Conservation (phyloP, 768 basidiomycete species). For the Suillus subalutaceus region DNA sequence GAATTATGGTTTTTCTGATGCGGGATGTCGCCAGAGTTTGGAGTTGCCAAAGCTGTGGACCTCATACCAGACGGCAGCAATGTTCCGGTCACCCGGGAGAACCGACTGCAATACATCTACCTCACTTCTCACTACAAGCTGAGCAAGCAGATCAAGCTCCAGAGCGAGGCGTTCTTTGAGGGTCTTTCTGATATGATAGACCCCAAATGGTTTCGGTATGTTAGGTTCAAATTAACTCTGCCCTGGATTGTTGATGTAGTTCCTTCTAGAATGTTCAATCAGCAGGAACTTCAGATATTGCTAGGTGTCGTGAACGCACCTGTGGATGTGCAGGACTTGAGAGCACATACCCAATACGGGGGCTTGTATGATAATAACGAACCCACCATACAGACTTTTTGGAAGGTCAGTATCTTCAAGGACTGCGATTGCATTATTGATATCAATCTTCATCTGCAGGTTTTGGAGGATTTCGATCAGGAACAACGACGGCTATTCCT, state of each 20-base stretch:
- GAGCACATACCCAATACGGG: constrained; percentile 77
- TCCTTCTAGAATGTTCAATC: constrained; percentile 87
- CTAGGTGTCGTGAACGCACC: constrained; percentile 87
- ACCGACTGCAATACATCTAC: constrained; percentile 87
- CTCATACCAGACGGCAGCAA: constrained; percentile 83
- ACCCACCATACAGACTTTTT: constrained; percentile 75
- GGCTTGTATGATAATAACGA: constrained; percentile 76
- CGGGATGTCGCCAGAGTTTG: constrained; percentile 63
- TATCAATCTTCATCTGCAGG: constrained; percentile 41
- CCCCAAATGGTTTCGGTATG: constrained; percentile 79
- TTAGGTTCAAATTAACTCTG: constrained; percentile 7
- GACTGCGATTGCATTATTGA: constrained; percentile 12
- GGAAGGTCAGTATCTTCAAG: constrained; percentile 55
- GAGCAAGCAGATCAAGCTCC: constrained; percentile 83
- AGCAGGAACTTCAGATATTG: constrained; percentile 90
- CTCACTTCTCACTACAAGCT: constrained; percentile 87
- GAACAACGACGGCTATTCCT: constrained; percentile 79
- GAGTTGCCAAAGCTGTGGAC: constrained; percentile 72
- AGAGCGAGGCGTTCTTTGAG: constrained; percentile 87
- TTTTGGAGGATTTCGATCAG: constrained; percentile 78
- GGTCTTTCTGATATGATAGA: constrained; percentile 93
- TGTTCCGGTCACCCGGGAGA: constrained; percentile 85
- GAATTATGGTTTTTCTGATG: not conserved
- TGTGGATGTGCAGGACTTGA: constrained; percentile 82
- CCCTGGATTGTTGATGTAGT: constrained; percentile 12